phyloP scores from a whole-genome alignment of 495 filamentous ascomycete genomes.

The Trichoderma virens region DNA sequence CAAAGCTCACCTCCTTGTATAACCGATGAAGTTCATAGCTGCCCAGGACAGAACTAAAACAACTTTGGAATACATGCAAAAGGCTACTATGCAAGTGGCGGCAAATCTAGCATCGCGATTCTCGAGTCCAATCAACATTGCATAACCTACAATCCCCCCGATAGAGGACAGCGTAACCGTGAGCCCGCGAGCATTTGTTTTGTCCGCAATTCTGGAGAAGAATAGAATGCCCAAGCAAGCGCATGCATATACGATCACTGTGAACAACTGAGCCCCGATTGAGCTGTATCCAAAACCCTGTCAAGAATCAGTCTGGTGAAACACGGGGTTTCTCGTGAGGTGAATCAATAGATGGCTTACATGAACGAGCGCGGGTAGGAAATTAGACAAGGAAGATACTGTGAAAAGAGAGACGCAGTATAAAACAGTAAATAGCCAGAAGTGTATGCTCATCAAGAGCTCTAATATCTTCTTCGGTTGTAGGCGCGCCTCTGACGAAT shows the following conservation, averaged over 20 bases:
- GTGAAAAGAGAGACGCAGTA: not conserved
- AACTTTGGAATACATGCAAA: not conserved
- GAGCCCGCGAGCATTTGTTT: not conserved
- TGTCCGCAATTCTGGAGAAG: not conserved
- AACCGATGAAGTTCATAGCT: not conserved
- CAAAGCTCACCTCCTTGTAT: not conserved
- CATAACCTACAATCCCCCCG: not conserved
- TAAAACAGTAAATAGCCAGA: not conserved
- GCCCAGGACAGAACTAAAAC: not conserved
- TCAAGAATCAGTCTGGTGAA: not conserved
- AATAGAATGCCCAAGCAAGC: not conserved
- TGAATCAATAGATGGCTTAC: not conserved
- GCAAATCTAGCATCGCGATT: not conserved
- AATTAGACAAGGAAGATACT: not conserved
- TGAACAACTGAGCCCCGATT: not conserved
- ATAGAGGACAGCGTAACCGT: not conserved
- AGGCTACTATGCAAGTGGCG: not conserved
- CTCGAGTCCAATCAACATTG: not conserved
- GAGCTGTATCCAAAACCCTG: not conserved
- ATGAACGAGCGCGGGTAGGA: not conserved
- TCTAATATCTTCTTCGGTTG: not conserved
- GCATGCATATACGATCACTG: not conserved
- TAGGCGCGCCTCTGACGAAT: not conserved
- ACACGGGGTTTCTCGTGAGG: not conserved
- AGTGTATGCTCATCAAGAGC: not conserved